Evolutionary conservation across 108 stramenopile species (phyloP).

Genomic region (Phaeodactylum tricornutum): DNA sequence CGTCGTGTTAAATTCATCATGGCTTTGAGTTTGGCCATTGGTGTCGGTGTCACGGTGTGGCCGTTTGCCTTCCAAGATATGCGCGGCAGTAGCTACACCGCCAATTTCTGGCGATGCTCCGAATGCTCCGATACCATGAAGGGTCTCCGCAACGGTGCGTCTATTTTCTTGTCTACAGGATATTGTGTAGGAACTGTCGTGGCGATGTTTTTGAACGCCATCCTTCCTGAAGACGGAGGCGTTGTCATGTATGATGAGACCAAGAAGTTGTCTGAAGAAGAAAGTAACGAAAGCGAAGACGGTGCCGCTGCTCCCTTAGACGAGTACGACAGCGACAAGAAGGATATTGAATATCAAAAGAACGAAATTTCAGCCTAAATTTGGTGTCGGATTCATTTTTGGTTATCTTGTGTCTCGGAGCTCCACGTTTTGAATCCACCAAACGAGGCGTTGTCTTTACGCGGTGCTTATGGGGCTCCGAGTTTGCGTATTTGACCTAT

Average conservation of each 20-base stretch:
- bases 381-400: no score
- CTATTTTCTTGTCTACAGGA: constrained; percentile 57
- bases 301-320: constrained; percentile 5
- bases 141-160: constrained; percentile 51
- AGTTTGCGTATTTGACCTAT: no score
- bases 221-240: constrained; percentile 39
- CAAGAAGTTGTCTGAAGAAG: not conserved
- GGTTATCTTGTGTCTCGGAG: no score
- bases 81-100: constrained; percentile 49
- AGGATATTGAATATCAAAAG: no score
- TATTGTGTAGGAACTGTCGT: constrained; percentile 56
- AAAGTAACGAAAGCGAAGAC: constrained; percentile 8
- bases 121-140: constrained; percentile 44
- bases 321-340: not conserved
- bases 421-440: no score
- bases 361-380: no score
- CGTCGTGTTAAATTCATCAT: constrained; percentile 53
- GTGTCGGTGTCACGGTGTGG: constrained; percentile 63
- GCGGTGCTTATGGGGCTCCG: no score
- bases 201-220: constrained; percentile 41
- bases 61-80: constrained; percentile 54
- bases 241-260: constrained; percentile 11
- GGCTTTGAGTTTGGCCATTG: constrained; percentile 45
- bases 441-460: no score
- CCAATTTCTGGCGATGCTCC: constrained; percentile 44